Evolutionary conservation across 192 early-diverging fungal genomes (phyloP).

Genomic region (Anaeromyces robustus): DNA sequence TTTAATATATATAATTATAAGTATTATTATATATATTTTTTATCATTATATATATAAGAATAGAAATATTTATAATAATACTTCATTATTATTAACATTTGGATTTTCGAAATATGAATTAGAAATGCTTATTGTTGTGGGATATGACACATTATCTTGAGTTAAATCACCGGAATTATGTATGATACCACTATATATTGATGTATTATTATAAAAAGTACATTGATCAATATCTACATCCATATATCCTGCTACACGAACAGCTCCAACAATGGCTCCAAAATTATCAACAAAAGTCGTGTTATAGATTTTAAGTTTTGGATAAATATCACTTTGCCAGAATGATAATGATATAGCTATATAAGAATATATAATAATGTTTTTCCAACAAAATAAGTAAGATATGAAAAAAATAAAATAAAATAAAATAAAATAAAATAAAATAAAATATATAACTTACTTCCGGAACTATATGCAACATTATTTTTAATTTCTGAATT

Average conservation of each 20-base stretch:
- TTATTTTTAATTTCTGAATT: neutral
- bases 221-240: neutral
- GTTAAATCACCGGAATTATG: neutral
- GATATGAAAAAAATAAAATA: too few species aligned
- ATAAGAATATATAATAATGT: too few species aligned
- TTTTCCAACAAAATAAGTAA: too few species aligned
- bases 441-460: neutral
- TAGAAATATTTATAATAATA: too few species aligned
- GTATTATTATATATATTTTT: neutral
- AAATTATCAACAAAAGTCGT: neutral
- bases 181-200: neutral
- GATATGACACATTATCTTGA: neutral
- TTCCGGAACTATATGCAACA: neutral
- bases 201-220: neutral
- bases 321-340: neutral
- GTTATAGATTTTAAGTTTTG: too few species aligned
- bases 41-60: too few species aligned
- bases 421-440: too few species aligned
- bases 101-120: neutral
- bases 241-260: neutral
- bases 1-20: too few species aligned
- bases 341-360: neutral
- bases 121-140: neutral
- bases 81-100: neutral
- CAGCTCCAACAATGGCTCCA: neutral